Evolutionary conservation across 306 rosid genomes (phyloP).

Genomic region (Mimosa pudica): DNA sequence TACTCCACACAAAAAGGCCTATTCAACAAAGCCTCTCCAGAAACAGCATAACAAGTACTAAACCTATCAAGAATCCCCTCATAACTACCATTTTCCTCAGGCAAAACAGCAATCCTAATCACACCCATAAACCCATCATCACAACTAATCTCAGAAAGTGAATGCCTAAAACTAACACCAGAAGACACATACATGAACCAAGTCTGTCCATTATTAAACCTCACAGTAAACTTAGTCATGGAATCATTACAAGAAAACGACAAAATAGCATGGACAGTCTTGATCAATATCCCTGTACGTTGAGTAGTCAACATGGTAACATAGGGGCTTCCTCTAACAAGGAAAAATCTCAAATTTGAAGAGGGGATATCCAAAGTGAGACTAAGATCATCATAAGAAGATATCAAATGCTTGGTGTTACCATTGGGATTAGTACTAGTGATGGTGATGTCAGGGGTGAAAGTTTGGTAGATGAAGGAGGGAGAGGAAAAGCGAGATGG

Average conservation of each 20-base stretch:
- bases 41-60: constrained; percentile 71
- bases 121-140: constrained; percentile 59
- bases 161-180: constrained; percentile 42
- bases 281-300: constrained; percentile 51
- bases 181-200: constrained; percentile 77
- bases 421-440: constrained; percentile 24
- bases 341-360: constrained; percentile 60
- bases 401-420: constrained; percentile 46
- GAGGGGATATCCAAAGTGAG: constrained; percentile 75
- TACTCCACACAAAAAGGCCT: constrained; percentile 59
- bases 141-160: constrained; percentile 45
- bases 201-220: constrained; percentile 67
- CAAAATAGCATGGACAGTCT: constrained; percentile 62
- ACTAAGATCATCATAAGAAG: constrained; percentile 71
- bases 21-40: constrained; percentile 57
- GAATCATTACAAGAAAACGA: constrained; percentile 49
- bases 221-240: constrained; percentile 57
- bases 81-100: constrained; percentile 40
- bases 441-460: constrained; percentile 68
- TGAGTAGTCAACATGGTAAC: constrained; percentile 53
- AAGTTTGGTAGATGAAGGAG: constrained; percentile 60
- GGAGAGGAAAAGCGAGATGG: constrained; percentile 60
- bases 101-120: constrained; percentile 56
- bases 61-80: constrained; percentile 61
- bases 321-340: constrained; percentile 80